Conservation (phyloP, 139 green algal species). For the Pleodorina starrii region DNA sequence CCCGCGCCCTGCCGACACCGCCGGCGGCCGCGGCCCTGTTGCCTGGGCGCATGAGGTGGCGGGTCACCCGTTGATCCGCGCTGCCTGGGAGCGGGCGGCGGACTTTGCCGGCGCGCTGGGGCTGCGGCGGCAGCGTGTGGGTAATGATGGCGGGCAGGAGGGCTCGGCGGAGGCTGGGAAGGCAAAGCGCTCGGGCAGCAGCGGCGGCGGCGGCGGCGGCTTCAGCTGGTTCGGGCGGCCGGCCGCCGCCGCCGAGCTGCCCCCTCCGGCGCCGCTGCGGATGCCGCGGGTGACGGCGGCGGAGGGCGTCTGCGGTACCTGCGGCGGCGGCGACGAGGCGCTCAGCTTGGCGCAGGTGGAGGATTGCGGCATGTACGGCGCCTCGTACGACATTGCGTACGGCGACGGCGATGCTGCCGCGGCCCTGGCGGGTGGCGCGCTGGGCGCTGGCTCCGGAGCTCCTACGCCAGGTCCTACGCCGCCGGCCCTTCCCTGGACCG, state of each 20-base stretch:
- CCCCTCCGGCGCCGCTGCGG: background rate
- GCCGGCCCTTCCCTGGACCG: background rate
- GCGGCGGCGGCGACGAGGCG: background rate
- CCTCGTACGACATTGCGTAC: background rate
- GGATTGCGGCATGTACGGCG: background rate
- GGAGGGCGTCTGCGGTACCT: background rate
- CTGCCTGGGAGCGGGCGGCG: background rate
- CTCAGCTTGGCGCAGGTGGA: background rate
- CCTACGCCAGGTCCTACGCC: background rate
- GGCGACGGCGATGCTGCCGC: background rate
- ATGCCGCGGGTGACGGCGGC: background rate
- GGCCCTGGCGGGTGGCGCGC: background rate
- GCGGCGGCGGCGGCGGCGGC: background rate
- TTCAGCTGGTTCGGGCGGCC: conserved; percentile 10
- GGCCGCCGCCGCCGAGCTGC: background rate
- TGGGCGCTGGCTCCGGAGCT: background rate
- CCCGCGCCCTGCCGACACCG: no score
- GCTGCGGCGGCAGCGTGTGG: background rate
- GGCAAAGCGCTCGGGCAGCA: background rate
- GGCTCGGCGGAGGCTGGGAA: background rate
- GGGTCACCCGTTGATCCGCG: background rate
- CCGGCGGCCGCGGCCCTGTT: no score
- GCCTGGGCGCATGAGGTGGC: no score
- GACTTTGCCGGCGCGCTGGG: background rate
- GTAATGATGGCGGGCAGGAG: background rate